Evolutionary conservation across 2,329 filamentous ascomycete species (phyloP).

Genomic region (Phyllosticta capitalensis): DNA sequence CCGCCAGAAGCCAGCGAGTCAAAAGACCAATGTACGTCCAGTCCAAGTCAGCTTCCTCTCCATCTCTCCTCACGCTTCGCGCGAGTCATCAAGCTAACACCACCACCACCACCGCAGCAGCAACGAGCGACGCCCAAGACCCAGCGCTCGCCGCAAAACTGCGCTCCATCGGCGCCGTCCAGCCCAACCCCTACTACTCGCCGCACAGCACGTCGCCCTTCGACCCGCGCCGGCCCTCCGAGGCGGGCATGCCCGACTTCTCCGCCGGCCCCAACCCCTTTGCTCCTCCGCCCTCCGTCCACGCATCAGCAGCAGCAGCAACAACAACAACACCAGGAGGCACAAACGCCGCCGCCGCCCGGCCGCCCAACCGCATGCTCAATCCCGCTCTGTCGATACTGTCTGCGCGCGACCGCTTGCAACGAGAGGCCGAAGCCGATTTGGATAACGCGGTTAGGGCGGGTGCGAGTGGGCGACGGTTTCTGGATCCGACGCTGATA

Average conservation of each 20-base stretch:
- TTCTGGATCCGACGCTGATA: conserved; percentile 36
- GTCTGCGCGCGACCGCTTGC: conserved; percentile 41
- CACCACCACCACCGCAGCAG: conserved; percentile 40
- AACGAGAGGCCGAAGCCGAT: conserved; percentile 46
- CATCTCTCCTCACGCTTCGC: too few species aligned
- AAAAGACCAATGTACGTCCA: conserved; percentile 30
- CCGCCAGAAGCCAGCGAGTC: conserved; percentile 28
- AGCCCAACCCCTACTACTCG: conserved; percentile 47
- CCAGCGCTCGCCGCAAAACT: conserved; percentile 72
- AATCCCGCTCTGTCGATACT: conserved; percentile 50
- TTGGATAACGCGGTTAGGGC: conserved; percentile 34
- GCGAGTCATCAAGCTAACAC: not conserved
- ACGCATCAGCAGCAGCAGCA: conserved; percentile 15
- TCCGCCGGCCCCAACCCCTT: conserved; percentile 9
- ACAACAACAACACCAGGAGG: conserved; percentile 11
- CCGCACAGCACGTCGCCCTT: conserved; percentile 42
- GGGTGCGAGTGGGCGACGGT: conserved; percentile 33
- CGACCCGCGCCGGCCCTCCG: conserved; percentile 24
- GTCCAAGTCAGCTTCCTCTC: not conserved
- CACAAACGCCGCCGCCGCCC: conserved; percentile 17
- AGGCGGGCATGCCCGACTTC: conserved; percentile 5
- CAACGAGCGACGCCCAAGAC: conserved; percentile 52
- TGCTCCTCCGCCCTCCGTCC: conserved; percentile 16
- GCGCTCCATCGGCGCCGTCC: conserved; percentile 51
- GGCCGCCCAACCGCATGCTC: conserved; percentile 20